Base-by-base conservation (phyloP, 23 red algal genomes). In the Gracilariopsis chorda region DNA sequence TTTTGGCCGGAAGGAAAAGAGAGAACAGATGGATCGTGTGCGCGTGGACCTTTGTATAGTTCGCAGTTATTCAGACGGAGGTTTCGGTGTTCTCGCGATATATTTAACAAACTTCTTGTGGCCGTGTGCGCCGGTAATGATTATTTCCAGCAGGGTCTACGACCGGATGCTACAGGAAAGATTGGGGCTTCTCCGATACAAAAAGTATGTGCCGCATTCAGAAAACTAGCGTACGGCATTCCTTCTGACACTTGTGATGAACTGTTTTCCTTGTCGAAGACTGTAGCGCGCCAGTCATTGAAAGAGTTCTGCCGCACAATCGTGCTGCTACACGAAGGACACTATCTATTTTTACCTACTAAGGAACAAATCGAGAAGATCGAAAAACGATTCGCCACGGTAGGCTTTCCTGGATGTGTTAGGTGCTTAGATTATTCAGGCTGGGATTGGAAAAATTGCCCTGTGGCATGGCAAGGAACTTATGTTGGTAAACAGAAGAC, bases 381-480 rank as follows among this genome's bases (percentile, higher is more conserved):
- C 13, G 80, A 84, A 51, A 61, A 36, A 8, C n/a, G 34, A 0
- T 84, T 84, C 25, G 16, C 80, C 17, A 0, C 6, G 0, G 32
- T 67, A 36, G 56, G 80, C 1, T 84, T 84, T 27, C 80, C 80
- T 13, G 55, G 80, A 32, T 84, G 80, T 51, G 34, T 62, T 48
- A 53, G 80, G 19, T 61, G 53, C 43, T 28, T 67, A 21, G 80
- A 84, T 41, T 84, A 2, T 67, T 28, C 80, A 11, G 53, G 2
- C 25, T 53, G 43, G 48, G 48, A 49, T n/a, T 80, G 75, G 1
- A 80, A 80, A 27, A 80, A 80, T 30, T 80, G 1, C 1, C 75
- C 75, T 11, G 51, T 20, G 11, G 75, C 48, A 34, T 11, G 6
- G 25, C 41, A 43, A 35, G 65, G 65, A 46, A 72, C 21, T 29